Conservation (phyloP, 1,284 basidiomycete species). For the Cutaneotrichosporon mucoides region DNA sequence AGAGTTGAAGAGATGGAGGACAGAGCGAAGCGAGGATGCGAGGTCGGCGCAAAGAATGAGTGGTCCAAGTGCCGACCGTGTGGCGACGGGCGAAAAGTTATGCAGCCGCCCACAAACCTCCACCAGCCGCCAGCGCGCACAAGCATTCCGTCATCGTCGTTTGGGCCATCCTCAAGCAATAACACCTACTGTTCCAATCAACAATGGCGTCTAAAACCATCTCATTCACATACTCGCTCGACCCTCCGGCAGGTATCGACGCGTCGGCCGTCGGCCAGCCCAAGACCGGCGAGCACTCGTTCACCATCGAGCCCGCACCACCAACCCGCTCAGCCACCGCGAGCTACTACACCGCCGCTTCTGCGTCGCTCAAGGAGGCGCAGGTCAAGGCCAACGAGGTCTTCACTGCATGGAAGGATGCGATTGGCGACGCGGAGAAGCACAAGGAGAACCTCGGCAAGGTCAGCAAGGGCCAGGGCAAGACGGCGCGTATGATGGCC, state of each 20-base stretch:
- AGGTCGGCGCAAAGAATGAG: background rate
- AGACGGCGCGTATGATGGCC: conserved; percentile 29
- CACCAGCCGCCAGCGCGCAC: background rate
- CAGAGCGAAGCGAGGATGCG: too few species aligned
- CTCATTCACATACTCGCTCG: conserved; percentile 20
- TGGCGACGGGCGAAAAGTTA: background rate
- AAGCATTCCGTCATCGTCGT: background rate
- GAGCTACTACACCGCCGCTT: conserved; percentile 24
- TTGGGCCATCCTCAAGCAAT: too few species aligned
- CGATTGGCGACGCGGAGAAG: conserved; percentile 35
- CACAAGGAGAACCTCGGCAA: conserved; percentile 28
- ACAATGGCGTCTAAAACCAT: conserved; percentile 11
- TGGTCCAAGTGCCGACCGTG: background rate
- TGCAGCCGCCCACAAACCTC: too few species aligned
- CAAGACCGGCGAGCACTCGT: background rate
- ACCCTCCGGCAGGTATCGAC: conserved; percentile 18
- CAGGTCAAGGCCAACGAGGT: conserved; percentile 27
- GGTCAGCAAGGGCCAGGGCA: conserved; percentile 27
- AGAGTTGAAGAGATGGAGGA: too few species aligned
- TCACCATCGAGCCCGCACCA: conserved; percentile 1
- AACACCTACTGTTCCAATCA: too few species aligned
- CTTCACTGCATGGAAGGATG: conserved; percentile 38
- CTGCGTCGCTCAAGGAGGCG: conserved; percentile 17
- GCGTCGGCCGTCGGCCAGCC: background rate
- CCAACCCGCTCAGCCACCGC: conserved; percentile 15